Base-by-base conservation (phyloP, 805 yeast species). In the Barnettozyma siamensis region DNA sequence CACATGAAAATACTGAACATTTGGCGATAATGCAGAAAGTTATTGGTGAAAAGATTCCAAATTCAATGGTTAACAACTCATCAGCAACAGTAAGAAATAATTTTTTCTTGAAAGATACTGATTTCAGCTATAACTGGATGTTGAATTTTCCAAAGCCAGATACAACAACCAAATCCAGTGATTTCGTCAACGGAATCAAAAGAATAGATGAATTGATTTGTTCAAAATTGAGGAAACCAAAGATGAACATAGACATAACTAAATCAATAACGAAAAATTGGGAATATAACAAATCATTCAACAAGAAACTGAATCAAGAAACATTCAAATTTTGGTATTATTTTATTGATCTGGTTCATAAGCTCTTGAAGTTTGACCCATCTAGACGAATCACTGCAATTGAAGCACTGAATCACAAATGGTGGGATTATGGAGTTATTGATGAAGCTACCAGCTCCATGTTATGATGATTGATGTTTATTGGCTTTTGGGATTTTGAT, bases 1-100 rank as follows among this genome's bases (percentile, higher is more conserved):
- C 98, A 1, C 96, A 91, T 60, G 97, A 93, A 58, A 89, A 91
- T 60, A 67, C 81, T 38, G 98, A 91, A 62, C 99, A 93, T 64
- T 67, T 93, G 60, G 95, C 95, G 13, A 81, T 93, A 84, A 93
- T 93, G 84, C 91, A 93, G 62, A 80, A 78, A 49, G 76, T 89
- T 17, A 69, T 81, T 20, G 84, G 83, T 17, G 62, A 65, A 47
- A 68, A 61, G 15, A 69, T 84, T 12, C 71, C 72, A 15, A 45
- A 48, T 15, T 52, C 59, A 31, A 42, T 67, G 41, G 51, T 67
- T 5, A 60, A 59, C 20, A 63, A 55, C 40, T 42, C 42, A 3
- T 38, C 49, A 40, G 15, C 45, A 40, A 27, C 30, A 2, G 29
- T 40, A 0, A 33, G 44, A 9, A 44, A 37, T 23, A 34, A 38